Evolutionary conservation across 768 basidiomycete genomes (phyloP), one percentile per base, ranked within the genome.

Genomic region (Pulveroboletus sp.): DNA sequence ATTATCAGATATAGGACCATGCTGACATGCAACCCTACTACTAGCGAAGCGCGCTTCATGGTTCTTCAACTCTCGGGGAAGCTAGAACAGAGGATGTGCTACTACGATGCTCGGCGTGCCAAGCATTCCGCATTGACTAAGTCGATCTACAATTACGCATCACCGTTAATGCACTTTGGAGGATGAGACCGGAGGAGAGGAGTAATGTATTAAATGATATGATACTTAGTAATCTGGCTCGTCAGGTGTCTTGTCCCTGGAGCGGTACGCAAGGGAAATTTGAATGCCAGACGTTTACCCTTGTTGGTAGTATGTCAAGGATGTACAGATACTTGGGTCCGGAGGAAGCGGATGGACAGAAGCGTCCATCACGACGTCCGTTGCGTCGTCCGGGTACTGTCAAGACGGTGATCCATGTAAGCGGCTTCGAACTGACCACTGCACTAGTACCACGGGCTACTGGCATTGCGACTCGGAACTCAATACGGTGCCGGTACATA

Each of bases 11-110:
- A 37, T 60, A 55, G 43, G 49, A 34, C 43, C 44, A 55, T 50
- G 41, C 40, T 65, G 47, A 64, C 61, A 71, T 70, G 65, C 31
- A 40, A 52, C 63, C 59, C 33, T 69, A n/a, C n/a, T n/a, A n/a
- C n/a, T n/a, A 90, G 89, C 87, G 56, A 93, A 93, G 74, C 88
- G 90, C 53, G 88, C 90, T 44, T 93, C 90, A 49, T 93, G 90
- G 90, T 93, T 93, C 72, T 93, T 93, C 77, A 87, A 85, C 68
- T 84, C 87, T 57, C 84, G 87, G 66, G 85, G 72, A 79, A 62
- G 61, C 53, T 71, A 62, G 60, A 55, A 47, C 32, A 39, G 49
- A 52, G 47, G 55, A 45, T 34, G 31, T 48, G 38, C 45, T 41
- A 35, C 45, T 41, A 34, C n/a, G 47, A 47, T 57, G 42, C 51